Conservation (phyloP, 1,284 basidiomycete genomes). For the Ustilago hordei region DNA sequence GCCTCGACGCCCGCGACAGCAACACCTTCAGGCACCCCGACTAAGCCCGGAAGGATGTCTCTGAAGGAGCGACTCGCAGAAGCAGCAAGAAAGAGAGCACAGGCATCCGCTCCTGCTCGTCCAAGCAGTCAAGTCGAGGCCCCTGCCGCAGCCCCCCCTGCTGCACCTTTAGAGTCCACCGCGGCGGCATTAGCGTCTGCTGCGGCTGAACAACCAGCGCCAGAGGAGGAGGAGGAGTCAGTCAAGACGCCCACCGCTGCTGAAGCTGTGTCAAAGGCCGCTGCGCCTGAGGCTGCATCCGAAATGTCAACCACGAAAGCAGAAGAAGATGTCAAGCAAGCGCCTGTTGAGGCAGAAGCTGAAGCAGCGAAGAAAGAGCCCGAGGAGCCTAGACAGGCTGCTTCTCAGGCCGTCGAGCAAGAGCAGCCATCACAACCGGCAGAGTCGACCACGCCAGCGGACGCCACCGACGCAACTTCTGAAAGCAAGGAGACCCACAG, state of each 20-base stretch:
- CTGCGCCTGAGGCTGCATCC: not conserved
- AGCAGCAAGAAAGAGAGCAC: slow-evolving; percentile 53
- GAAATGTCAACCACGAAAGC: not conserved
- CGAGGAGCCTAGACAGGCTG: not conserved
- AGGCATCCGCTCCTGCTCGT: slow-evolving; percentile 22
- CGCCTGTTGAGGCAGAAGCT: not conserved
- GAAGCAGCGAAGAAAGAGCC: not conserved
- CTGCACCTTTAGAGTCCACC: slow-evolving; percentile 5
- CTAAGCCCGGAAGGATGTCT: slow-evolving; percentile 48
- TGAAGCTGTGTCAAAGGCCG: not conserved
- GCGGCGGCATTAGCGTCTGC: not conserved
- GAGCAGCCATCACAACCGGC: not conserved
- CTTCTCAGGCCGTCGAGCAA: not conserved
- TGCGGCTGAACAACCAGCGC: not conserved
- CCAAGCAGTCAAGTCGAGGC: slow-evolving; percentile 8
- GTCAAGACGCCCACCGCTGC: not conserved
- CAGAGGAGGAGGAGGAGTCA: not conserved
- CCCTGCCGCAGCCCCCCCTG: not conserved
- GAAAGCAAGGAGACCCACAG: not conserved
- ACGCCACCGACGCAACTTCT: not conserved
- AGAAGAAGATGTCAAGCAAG: not conserved
- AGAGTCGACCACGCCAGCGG: not conserved
- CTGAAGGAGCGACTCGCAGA: slow-evolving; percentile 57
- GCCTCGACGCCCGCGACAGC: slow-evolving; percentile 30
- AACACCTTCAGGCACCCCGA: slow-evolving; percentile 33